Evolutionary conservation across 1,284 basidiomycete species (phyloP), one percentile per base, ranked within the genome.

Genomic region (Exobasidium cylindrosporum): DNA sequence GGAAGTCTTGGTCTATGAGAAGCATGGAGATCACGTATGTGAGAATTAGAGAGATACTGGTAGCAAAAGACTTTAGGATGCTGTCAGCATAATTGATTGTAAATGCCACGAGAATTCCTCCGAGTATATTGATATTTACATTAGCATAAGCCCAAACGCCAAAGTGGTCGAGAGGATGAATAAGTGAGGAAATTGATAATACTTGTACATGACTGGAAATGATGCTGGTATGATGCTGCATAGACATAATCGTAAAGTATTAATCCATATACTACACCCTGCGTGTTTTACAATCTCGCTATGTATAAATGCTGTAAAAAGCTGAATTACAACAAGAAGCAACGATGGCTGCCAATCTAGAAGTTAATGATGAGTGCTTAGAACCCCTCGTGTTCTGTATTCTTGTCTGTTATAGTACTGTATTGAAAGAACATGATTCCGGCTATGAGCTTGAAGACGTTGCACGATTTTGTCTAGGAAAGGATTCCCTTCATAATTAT

Each of bases 31-130:
- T 10, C 17, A 40, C 17, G 35, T 10, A 40, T 40, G 35, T 50
- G 4, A 50, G 26, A 50, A 28, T 28, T 13, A 50, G n/a, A 24
- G 47, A 23, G 26, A 50, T 24, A 24, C 21, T 28, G 2, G 26
- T 28, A 4, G 47, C 47, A 26, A 50, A 50, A 5, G n/a, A 24
- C 26, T 50, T 50, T 2, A 50, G 47, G 26, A 50, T 50, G 21
- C 26, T 50, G 26, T 50, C 26, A 4, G 47, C 47, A 28, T 50
- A 50, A 14, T 50, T 50, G 21, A 50, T 50, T 4, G 47, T 6
- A 23, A 50, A 2, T 2, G 21, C n/a, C 13, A 28, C 21, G 21
- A 50, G n/a, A 2, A 50, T 23, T 7, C 47, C 47, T 24, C 47
- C 47, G 4, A 23, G 3, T 4, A 50, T 23, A 50, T 50, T 50